Evolutionary conservation across 148 eudicot species (phyloP).

Genomic region (Suaeda aralocaspica): DNA sequence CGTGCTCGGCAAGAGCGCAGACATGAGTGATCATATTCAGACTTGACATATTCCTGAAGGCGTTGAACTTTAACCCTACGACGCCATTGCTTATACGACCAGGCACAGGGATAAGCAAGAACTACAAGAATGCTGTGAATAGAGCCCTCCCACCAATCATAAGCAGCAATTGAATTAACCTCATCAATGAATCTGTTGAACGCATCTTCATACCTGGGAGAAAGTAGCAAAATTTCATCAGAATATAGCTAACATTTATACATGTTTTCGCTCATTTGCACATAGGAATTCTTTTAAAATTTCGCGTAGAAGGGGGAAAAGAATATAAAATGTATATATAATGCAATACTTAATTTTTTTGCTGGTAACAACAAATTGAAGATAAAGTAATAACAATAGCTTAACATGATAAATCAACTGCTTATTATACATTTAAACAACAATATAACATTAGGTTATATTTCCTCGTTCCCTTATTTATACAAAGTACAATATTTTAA

Average conservation of each 20-base stretch:
- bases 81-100: conserved; percentile 97
- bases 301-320: too few relatives aligned
- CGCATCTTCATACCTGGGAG: conserved; percentile 77
- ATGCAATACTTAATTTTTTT: too few relatives aligned
- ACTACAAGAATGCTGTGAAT: conserved; percentile 72
- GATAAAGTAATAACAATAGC: too few relatives aligned
- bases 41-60: conserved; percentile 80
- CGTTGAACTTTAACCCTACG: conserved; percentile 67
- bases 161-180: conserved; percentile 80
- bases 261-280: not conserved
- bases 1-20: conserved; percentile 82
- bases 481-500: too few relatives aligned
- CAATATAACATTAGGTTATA: too few relatives aligned
- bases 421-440: too few relatives aligned
- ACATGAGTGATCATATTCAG: conserved; percentile 86
- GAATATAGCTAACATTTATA: not conserved
- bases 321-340: too few relatives aligned
- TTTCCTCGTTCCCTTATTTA: too few relatives aligned
- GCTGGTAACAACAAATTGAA: too few relatives aligned
- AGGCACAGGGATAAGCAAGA: conserved; percentile 87
- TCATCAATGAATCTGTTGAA: conserved; percentile 80
- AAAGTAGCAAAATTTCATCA: conserved; percentile 4
- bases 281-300: too few relatives aligned
- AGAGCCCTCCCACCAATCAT: conserved; percentile 97
- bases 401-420: too few relatives aligned